Conservation (phyloP, 2,329 filamentous ascomycete genomes). For the Cadophora luteo-olivacea region DNA sequence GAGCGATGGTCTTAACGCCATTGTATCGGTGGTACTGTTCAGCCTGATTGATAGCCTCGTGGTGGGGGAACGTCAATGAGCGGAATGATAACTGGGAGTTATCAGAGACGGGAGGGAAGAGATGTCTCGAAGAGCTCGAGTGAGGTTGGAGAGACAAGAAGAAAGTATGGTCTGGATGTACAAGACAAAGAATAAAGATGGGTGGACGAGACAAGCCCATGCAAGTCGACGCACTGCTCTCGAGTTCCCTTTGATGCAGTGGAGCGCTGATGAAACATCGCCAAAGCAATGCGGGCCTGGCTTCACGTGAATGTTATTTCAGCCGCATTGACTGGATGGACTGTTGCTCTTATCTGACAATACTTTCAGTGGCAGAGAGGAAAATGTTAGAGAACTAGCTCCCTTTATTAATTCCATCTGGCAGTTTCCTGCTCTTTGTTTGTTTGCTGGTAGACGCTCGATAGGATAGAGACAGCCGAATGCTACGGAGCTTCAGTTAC, state of each 20-base stretch:
- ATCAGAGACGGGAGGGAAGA: conserved; percentile 6
- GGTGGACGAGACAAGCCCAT: conserved; percentile 20
- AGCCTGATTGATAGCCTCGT: conserved; percentile 32
- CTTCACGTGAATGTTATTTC: conserved; percentile 3
- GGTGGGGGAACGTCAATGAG: conserved; percentile 19
- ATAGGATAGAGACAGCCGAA: background rate
- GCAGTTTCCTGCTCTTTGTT: background rate
- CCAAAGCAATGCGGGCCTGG: conserved; percentile 15
- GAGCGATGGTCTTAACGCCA: conserved; percentile 63
- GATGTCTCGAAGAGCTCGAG: background rate
- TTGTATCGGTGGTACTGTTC: conserved; percentile 42
- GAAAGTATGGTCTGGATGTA: background rate
- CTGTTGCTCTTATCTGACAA: background rate
- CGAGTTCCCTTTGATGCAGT: conserved; percentile 19
- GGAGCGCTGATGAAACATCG: conserved; percentile 24
- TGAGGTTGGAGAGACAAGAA: conserved; percentile 6
- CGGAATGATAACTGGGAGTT: conserved; percentile 15
- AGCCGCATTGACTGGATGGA: background rate
- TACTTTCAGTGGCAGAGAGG: background rate
- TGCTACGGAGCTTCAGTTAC: background rate
- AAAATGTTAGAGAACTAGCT: background rate
- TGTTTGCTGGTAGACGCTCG: background rate
- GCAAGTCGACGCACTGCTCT: background rate
- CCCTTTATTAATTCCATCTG: background rate
- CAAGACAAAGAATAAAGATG: conserved; percentile 22